Conservation (phyloP, 495 filamentous ascomycete genomes). For the Schizothecium vesticola region DNA sequence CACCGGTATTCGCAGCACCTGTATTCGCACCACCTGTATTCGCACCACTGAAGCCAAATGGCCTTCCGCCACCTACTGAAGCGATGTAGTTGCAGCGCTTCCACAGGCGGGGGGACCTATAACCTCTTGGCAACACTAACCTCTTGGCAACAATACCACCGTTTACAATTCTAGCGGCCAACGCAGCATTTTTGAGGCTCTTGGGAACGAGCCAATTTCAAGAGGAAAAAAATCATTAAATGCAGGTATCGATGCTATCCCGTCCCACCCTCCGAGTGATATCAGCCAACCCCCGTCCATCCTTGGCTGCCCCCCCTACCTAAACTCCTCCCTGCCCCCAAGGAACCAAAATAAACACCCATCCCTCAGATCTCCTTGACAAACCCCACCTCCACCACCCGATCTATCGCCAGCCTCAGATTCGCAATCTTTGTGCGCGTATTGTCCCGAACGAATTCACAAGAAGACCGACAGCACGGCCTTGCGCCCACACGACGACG, state of each 20-base stretch:
- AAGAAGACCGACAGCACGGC: slow-evolving; percentile 53
- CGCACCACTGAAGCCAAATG: too few relatives aligned
- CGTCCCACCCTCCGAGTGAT: neutral
- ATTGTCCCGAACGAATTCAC: slow-evolving; percentile 67
- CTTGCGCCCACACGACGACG: slow-evolving; percentile 41
- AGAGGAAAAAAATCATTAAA: neutral
- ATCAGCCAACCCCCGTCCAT: neutral
- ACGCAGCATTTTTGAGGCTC: neutral
- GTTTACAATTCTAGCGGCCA: neutral
- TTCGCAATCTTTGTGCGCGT: slow-evolving; percentile 59
- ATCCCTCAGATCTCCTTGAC: slow-evolving; percentile 54
- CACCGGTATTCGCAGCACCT: too few relatives aligned
- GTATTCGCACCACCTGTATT: too few relatives aligned
- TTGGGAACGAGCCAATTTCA: neutral
- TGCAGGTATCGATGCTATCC: neutral
- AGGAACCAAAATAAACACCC: neutral
- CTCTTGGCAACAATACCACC: too few relatives aligned
- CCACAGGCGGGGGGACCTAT: too few relatives aligned
- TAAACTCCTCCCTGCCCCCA: neutral
- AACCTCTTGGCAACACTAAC: too few relatives aligned
- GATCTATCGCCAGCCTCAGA: slow-evolving; percentile 54
- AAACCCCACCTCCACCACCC: slow-evolving; percentile 64
- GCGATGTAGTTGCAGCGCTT: neutral
- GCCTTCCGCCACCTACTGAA: too few relatives aligned
- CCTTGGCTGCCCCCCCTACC: neutral